Conservation (phyloP, 176 grass and related monocot genomes). For the Lolium multiflorum region DNA sequence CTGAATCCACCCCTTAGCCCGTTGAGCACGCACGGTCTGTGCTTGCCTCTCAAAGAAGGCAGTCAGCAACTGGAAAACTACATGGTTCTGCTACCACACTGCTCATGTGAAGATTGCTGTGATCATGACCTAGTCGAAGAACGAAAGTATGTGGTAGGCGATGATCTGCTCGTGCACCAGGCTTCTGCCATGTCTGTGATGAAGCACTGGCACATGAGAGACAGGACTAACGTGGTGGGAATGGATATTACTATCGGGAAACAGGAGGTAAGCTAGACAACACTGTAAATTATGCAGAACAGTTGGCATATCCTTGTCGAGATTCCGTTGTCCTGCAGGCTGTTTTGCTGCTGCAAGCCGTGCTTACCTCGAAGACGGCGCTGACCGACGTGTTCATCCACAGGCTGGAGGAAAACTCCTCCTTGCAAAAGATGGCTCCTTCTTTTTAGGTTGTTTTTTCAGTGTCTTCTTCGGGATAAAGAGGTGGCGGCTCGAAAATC, state of each 20-base stretch:
- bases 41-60: background rate
- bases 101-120: background rate
- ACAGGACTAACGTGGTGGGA: background rate
- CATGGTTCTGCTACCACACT: background rate
- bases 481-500: no score
- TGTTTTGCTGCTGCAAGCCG: background rate
- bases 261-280: background rate
- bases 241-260: background rate
- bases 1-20: background rate
- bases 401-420: background rate
- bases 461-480: no score
- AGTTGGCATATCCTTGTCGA: no score
- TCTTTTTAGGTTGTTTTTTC: no score
- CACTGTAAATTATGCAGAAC: background rate
- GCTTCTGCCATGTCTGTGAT: background rate
- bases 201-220: background rate
- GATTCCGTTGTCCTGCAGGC: background rate
- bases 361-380: background rate
- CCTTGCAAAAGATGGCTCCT: no score
- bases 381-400: constrained; percentile 24
- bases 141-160: rapidly evolving
- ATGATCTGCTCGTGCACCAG: background rate
- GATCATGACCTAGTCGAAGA: background rate
- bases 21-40: background rate
- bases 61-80: background rate